These are phyloP conservation scores for Nevesoporus exiguus DNA, from an alignment of 768 basidiomycete species.

Conservation along the genomic window DNA sequence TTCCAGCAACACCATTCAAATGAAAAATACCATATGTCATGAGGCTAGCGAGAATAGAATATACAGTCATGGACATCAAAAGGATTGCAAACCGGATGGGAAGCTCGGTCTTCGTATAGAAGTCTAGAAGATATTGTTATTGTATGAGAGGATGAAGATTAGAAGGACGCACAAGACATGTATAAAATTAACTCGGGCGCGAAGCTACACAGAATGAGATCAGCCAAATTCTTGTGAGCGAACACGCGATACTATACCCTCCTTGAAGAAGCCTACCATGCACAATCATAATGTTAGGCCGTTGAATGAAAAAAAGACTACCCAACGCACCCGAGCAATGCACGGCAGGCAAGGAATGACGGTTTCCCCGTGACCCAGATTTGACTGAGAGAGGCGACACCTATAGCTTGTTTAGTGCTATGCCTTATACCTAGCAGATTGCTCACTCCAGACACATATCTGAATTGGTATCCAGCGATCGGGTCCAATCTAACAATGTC, in stretches of 20 bases:
- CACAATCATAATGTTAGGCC: background rate
- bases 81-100: no score
- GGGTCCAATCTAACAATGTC: slow-evolving; percentile 45
- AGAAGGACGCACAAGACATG: no score
- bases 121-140: no score
- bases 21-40: no score
- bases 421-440: background rate
- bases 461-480: slow-evolving; percentile 64
- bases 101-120: no score
- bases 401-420: slow-evolving; percentile 3
- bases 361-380: slow-evolving; percentile 55
- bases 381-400: slow-evolving; percentile 47
- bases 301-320: background rate
- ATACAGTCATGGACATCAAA: no score
- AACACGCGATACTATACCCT: slow-evolving; percentile 30
- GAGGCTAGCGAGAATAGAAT: no score
- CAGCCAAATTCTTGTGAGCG: no score
- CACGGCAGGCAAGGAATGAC: slow-evolving; percentile 47
- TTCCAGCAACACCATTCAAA: no score
- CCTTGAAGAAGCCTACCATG: slow-evolving; percentile 13
- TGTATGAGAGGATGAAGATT: no score
- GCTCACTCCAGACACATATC: slow-evolving; percentile 49
- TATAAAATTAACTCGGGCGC: no score
- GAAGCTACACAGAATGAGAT: no score
- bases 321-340: slow-evolving; percentile 41